Conservation (phyloP, 768 basidiomycete genomes). For the Boletus fagicola region DNA sequence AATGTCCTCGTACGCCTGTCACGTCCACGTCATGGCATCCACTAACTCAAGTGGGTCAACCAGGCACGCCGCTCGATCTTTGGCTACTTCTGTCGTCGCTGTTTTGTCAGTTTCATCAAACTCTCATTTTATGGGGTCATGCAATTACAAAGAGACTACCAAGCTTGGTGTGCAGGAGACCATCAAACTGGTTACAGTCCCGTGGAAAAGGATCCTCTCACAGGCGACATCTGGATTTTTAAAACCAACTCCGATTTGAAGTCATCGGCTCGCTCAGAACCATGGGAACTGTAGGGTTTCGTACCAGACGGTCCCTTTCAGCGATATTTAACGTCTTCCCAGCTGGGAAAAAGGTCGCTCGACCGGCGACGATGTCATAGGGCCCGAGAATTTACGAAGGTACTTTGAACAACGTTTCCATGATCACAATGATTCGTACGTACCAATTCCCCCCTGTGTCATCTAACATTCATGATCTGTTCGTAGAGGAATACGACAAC, state of each 20-base stretch:
- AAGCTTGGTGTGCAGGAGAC: constrained; percentile 57
- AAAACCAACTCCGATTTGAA: constrained; percentile 66
- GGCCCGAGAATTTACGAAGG: constrained; percentile 66
- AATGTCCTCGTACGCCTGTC: constrained; percentile 25
- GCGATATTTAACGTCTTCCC: background rate
- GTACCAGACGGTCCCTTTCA: background rate
- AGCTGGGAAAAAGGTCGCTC: constrained; percentile 70
- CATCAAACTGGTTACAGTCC: constrained; percentile 46
- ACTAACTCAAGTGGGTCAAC: background rate
- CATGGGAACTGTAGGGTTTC: constrained; percentile 54
- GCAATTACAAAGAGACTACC: constrained; percentile 64
- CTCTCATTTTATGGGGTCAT: constrained; percentile 72
- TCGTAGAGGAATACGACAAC: constrained; percentile 71
- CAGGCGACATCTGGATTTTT: constrained; percentile 49
- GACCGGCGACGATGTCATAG: constrained; percentile 66
- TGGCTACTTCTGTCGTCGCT: constrained; percentile 78
- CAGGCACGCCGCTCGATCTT: constrained; percentile 76
- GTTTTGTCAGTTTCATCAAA: constrained; percentile 71
- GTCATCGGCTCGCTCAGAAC: constrained; percentile 59
- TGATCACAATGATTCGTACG: constrained; percentile 76
- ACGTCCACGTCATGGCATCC: constrained; percentile 11
- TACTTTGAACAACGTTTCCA: constrained; percentile 89
- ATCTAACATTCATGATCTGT: background rate
- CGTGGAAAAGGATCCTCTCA: constrained; percentile 52
- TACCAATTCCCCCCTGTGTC: constrained; percentile 6